These are phyloP conservation scores for Nitzschia putrida DNA, from an alignment of 108 stramenopile genomes.

Conservation along the genomic window DNA sequence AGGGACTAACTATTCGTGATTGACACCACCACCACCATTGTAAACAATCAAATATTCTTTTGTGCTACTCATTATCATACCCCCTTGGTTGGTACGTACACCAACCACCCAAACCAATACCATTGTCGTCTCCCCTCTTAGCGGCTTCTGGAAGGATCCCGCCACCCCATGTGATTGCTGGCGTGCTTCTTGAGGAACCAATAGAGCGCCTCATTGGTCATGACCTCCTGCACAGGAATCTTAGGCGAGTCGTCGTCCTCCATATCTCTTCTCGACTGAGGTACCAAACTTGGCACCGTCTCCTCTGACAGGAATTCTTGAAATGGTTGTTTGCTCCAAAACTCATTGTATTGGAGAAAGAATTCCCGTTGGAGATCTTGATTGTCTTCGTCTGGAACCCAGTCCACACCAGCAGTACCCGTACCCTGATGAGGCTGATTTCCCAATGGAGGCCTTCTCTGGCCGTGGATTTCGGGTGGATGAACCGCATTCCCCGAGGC, in stretches of 20 bases:
- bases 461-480: constrained; percentile 70
- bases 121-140: no score
- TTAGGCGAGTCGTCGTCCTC: background rate
- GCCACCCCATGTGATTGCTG: constrained; percentile 27
- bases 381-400: constrained; percentile 29
- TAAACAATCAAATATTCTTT: no score
- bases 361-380: constrained; percentile 22
- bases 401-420: background rate
- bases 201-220: constrained; percentile 1
- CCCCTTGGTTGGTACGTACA: no score
- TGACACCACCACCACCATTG: no score
- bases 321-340: constrained; percentile 21
- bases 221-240: constrained; percentile 8
- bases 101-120: no score
- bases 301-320: background rate
- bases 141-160: background rate
- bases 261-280: background rate
- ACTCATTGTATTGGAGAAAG: constrained; percentile 22
- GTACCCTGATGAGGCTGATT: background rate
- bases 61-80: no score
- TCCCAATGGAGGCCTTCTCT: constrained; percentile 3
- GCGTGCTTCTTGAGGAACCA: constrained; percentile 14
- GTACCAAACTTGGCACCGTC: constrained; percentile 6
- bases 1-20: no score
- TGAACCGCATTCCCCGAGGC: constrained; percentile 62